phyloP scores from a whole-genome alignment of 352 stramenopile genomes.

The Phytophthora pluvialis region DNA sequence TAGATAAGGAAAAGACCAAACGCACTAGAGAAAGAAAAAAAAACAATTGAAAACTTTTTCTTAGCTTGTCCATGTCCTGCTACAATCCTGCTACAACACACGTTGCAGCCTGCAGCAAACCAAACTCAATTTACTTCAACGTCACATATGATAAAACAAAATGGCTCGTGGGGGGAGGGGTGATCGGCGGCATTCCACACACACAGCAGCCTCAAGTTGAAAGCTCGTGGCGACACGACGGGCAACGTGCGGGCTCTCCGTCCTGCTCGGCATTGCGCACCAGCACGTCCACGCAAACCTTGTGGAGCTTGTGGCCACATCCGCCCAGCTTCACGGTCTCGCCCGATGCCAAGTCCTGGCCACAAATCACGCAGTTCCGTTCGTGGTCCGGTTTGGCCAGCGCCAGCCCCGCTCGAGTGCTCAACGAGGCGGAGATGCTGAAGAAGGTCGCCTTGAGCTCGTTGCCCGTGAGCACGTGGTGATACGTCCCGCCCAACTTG shows the following conservation, averaged over 20 bases:
- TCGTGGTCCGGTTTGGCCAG: slow-evolving; percentile 68
- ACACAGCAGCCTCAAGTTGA: slow-evolving; percentile 1
- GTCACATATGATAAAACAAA: too few species aligned
- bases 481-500: slow-evolving; percentile 65
- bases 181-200: too few species aligned
- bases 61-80: too few species aligned
- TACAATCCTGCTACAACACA: too few species aligned
- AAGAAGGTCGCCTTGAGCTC: slow-evolving; percentile 82
- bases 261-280: slow-evolving; percentile 41
- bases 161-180: too few species aligned
- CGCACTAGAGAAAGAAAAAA: too few species aligned
- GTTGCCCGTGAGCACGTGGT: slow-evolving; percentile 62
- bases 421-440: slow-evolving; percentile 76
- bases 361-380: slow-evolving; percentile 64
- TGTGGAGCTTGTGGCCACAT: slow-evolving; percentile 65
- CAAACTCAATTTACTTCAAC: too few species aligned
- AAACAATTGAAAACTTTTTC: too few species aligned
- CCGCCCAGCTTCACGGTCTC: slow-evolving; percentile 49
- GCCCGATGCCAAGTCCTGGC: slow-evolving; percentile 56
- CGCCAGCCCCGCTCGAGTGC: slow-evolving; percentile 59
- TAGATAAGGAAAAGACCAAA: too few species aligned
- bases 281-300: slow-evolving; percentile 45
- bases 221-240: slow-evolving; percentile 37
- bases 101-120: too few species aligned
- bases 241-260: slow-evolving; percentile 29